These are phyloP conservation scores for Geotrichum candidum DNA, from an alignment of 1,139 yeast genomes.

Conservation along the genomic window DNA sequence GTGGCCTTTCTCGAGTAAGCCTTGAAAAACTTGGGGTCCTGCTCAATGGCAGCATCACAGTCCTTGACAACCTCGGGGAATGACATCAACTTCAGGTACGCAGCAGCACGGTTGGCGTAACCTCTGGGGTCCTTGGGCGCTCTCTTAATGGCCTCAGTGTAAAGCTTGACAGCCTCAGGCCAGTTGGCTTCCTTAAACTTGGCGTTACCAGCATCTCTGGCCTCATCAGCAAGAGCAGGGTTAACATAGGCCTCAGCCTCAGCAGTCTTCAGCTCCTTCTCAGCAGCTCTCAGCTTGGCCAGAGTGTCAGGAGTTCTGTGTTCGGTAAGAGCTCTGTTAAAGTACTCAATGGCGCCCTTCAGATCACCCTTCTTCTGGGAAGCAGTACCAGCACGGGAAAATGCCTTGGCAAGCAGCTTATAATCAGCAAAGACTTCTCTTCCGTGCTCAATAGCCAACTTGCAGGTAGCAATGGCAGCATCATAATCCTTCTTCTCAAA, in stretches of 20 bases:
- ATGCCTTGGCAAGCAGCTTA: slow-evolving; percentile 84
- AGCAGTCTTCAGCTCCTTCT: slow-evolving; percentile 71
- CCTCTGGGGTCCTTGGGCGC: slow-evolving; percentile 97
- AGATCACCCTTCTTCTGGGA: slow-evolving; percentile 72
- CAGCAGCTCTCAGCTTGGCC: slow-evolving; percentile 79
- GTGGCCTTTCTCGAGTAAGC: slow-evolving; percentile 97
- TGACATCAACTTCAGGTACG: slow-evolving; percentile 85
- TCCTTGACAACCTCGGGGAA: slow-evolving; percentile 96
- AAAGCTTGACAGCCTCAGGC: slow-evolving; percentile 94
- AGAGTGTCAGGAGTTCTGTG: slow-evolving; percentile 94
- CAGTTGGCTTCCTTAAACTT: slow-evolving; percentile 86
- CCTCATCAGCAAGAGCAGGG: slow-evolving; percentile 92
- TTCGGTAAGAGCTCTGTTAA: slow-evolving; percentile 91
- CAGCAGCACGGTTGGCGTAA: slow-evolving; percentile 97
- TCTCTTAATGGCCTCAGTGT: slow-evolving; percentile 92
- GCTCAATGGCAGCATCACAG: slow-evolving; percentile 81
- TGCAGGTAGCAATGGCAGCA: slow-evolving; percentile 73
- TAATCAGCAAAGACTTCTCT: slow-evolving; percentile 88
- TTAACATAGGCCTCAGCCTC: slow-evolving; percentile 76
- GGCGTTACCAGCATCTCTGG: slow-evolving; percentile 88
- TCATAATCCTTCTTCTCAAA: slow-evolving; percentile 92
- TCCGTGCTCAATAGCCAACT: slow-evolving; percentile 80
- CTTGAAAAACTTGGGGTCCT: slow-evolving; percentile 83
- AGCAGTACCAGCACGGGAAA: slow-evolving; percentile 82
- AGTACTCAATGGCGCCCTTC: slow-evolving; percentile 65